Evolutionary conservation across 2,329 filamentous ascomycete genomes (phyloP), one percentile per base, ranked within the genome.

Genomic region (Torrubiellomyces zombiae): DNA sequence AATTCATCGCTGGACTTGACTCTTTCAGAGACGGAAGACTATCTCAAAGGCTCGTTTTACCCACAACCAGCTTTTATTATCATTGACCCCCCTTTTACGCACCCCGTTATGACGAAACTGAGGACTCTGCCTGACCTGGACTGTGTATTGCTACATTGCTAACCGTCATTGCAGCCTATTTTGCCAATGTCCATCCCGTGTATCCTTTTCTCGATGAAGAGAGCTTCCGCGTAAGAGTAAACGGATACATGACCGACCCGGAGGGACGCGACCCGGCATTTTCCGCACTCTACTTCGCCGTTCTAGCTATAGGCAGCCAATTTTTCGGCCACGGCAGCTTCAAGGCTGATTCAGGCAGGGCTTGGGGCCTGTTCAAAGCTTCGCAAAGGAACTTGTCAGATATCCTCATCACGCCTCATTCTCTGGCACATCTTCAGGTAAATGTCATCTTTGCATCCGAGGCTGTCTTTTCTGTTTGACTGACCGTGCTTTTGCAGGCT

Each of bases 111-210:
- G n/a, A n/a, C n/a, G n/a, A n/a, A n/a, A n/a, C n/a, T n/a, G n/a
- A n/a, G n/a, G n/a, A n/a, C n/a, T n/a, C n/a, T n/a, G n/a, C n/a
- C n/a, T n/a, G n/a, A n/a, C n/a, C n/a, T n/a, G n/a, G n/a, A n/a
- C n/a, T n/a, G n/a, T n/a, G n/a, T n/a, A n/a, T n/a, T n/a, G n/a
- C n/a, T n/a, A n/a, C n/a, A n/a, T n/a, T n/a, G n/a, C n/a, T n/a
- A n/a, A n/a, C n/a, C n/a, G n/a, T n/a, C n/a, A n/a, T n/a, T n/a
- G 7, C 11, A 52, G 49, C 42, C 9, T 53, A 51, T 26, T 54
- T 54, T 25, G 29, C 39, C 4, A 37, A 48, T 12, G 24, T 51
- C 2, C 49, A 54, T 27, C 47, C 47, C 4, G 26, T 51, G 0
- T 49, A 51, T 28, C 48, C 51, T 2, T 52, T 54, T 26, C 35